Percentiles rank a stretch among this genome's conserved stretches.
These are phyloP conservation scores for Beta lomatogona DNA, from an alignment of 179 eudicot genomes.

Conservation along the genomic window DNA sequence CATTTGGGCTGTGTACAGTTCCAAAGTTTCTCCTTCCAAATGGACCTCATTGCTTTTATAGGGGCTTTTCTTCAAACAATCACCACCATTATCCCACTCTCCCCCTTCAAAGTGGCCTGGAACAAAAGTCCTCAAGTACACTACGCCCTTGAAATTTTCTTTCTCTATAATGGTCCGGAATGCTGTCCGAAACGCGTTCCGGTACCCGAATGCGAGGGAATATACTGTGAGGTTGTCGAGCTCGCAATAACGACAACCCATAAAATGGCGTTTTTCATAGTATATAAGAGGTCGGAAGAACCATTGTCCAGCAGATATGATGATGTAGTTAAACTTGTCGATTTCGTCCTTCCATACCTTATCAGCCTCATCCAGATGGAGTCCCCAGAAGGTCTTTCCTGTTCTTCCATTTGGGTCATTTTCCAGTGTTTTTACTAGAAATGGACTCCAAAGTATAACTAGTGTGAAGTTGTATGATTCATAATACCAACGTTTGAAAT, in stretches of 20 bases:
- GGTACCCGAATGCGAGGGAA: slow-evolving; percentile 44
- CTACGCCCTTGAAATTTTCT: slow-evolving; percentile 47
- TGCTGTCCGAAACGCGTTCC: slow-evolving; percentile 49
- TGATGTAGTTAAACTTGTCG: slow-evolving; percentile 46
- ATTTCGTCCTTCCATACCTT: slow-evolving; percentile 55
- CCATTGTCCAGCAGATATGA: slow-evolving; percentile 66
- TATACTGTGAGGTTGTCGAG: slow-evolving; percentile 39
- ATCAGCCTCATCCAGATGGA: slow-evolving; percentile 54
- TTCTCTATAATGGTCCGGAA: slow-evolving; percentile 44
- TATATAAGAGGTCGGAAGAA: slow-evolving; percentile 54
- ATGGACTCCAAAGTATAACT: slow-evolving; percentile 54
- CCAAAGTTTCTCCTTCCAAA: slow-evolving; percentile 37
- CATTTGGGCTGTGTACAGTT: slow-evolving; percentile 17
- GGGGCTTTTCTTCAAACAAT: slow-evolving; percentile 53
- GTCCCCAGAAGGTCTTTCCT: slow-evolving; percentile 51
- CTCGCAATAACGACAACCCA: slow-evolving; percentile 59
- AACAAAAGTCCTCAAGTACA: slow-evolving; percentile 56
- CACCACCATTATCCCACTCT: slow-evolving; percentile 68
- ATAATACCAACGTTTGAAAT: slow-evolving; percentile 55
- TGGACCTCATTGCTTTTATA: slow-evolving; percentile 43
- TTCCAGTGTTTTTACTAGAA: slow-evolving; percentile 41
- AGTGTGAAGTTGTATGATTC: slow-evolving; percentile 55
- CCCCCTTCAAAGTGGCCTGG: slow-evolving; percentile 74
- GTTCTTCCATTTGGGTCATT: slow-evolving; percentile 44
- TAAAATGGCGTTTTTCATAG: slow-evolving; percentile 35